Evolutionary conservation across 2,329 filamentous ascomycete species (phyloP).

Genomic region (Elsinoe fawcettii): DNA sequence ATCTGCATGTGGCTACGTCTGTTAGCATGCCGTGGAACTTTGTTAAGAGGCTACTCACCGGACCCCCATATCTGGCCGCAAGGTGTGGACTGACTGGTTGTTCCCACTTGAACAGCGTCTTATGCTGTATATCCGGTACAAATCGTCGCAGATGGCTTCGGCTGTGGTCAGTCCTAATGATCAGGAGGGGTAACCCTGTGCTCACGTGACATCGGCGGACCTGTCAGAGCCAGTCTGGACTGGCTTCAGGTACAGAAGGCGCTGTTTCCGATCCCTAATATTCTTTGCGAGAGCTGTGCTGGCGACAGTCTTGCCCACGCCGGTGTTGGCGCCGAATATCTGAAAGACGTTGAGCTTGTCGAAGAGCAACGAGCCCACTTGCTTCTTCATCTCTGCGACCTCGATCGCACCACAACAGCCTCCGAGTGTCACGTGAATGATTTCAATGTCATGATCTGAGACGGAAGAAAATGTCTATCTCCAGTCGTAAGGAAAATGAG

Average conservation of each 20-base stretch:
- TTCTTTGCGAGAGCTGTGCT: conserved; percentile 54
- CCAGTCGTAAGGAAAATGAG: background rate
- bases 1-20: conserved; percentile 13
- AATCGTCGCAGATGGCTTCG: background rate
- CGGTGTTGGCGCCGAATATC: conserved; percentile 75
- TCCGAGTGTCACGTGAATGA: background rate
- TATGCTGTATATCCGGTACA: conserved; percentile 19
- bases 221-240: conserved; percentile 65
- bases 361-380: conserved; percentile 57
- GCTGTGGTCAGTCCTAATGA: background rate
- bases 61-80: conserved; percentile 45
- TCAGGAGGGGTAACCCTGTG: background rate
- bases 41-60: background rate
- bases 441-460: background rate
- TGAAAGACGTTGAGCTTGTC: conserved; percentile 62
- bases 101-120: conserved; percentile 62
- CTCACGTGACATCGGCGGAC: conserved; percentile 52
- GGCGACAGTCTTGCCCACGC: conserved; percentile 77
- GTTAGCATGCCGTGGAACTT: background rate
- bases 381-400: conserved; percentile 23
- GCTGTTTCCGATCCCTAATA: conserved; percentile 42
- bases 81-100: conserved; percentile 71
- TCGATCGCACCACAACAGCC: conserved; percentile 27
- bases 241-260: conserved; percentile 61
- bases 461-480: background rate